Conservation (phyloP, 495 filamentous ascomycete genomes). For the Aspergillus conjunctus region DNA sequence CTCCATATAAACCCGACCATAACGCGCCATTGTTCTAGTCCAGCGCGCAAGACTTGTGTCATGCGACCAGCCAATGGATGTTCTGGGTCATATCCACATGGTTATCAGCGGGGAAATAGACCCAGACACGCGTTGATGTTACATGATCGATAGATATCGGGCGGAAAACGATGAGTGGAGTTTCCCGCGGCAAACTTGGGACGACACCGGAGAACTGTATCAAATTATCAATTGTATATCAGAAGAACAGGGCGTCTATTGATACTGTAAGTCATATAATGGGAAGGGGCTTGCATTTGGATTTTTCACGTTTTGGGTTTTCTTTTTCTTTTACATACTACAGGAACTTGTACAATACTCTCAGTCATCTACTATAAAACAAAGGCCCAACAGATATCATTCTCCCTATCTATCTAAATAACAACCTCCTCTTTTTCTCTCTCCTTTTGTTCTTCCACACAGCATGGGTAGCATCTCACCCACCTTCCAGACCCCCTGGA, state of each 20-base stretch:
- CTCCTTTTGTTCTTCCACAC: not conserved
- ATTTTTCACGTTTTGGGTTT: slow-evolving; percentile 6
- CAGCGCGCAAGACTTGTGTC: slow-evolving; percentile 25
- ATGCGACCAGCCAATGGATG: slow-evolving; percentile 19
- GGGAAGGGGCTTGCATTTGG: slow-evolving; percentile 16
- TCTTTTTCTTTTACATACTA: slow-evolving; percentile 12
- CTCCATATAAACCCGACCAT: not conserved
- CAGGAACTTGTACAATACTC: slow-evolving; percentile 1
- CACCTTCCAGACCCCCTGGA: slow-evolving; percentile 59
- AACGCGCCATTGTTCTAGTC: not conserved
- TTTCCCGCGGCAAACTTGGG: slow-evolving; percentile 45
- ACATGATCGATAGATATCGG: slow-evolving; percentile 29
- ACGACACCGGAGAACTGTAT: slow-evolving; percentile 24
- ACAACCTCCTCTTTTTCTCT: not conserved
- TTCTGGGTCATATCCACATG: slow-evolving; percentile 31
- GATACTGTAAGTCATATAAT: slow-evolving; percentile 21
- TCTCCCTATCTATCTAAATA: slow-evolving; percentile 10
- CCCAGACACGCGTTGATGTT: slow-evolving; percentile 18
- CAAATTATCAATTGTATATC: slow-evolving; percentile 36
- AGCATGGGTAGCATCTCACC: slow-evolving; percentile 22
- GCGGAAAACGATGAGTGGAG: slow-evolving; percentile 34
- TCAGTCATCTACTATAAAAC: not conserved
- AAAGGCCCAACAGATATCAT: slow-evolving; percentile 2
- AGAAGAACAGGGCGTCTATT: slow-evolving; percentile 24
- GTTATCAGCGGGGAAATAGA: slow-evolving; percentile 40